phyloP scores from a whole-genome alignment of 2,329 filamentous ascomycete species.

The Cucurbitaria berberidis region DNA sequence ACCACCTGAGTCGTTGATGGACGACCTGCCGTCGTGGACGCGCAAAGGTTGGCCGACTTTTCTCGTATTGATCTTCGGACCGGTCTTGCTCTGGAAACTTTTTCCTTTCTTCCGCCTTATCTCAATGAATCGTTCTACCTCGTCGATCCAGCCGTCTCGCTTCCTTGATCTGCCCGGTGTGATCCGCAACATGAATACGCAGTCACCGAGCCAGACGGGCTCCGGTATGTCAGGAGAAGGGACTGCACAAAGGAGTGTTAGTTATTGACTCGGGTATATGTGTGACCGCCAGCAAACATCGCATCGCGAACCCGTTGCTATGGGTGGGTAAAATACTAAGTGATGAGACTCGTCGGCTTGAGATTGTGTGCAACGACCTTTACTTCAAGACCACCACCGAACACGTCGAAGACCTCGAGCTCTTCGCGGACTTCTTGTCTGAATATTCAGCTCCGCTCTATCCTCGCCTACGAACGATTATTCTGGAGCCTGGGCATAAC shows the following conservation, averaged over 20 bases:
- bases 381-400: background rate
- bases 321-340: background rate
- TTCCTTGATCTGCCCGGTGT: background rate
- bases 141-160: background rate
- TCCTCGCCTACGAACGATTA: background rate
- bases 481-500: background rate
- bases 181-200: background rate
- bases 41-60: background rate
- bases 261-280: background rate
- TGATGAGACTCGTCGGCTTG: background rate
- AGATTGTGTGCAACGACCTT: background rate
- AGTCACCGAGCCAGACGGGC: background rate
- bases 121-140: background rate
- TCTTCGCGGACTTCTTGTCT: background rate
- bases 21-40: background rate
- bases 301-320: background rate
- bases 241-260: background rate
- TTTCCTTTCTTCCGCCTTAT: background rate
- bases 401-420: background rate
- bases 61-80: background rate
- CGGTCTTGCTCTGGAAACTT: background rate
- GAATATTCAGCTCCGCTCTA: background rate
- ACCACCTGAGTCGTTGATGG: background rate
- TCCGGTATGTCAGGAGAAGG: background rate
- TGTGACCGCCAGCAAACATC: background rate